Base-by-base conservation (phyloP, 2,329 filamentous ascomycete genomes). In the Trichoderma sp. region DNA sequence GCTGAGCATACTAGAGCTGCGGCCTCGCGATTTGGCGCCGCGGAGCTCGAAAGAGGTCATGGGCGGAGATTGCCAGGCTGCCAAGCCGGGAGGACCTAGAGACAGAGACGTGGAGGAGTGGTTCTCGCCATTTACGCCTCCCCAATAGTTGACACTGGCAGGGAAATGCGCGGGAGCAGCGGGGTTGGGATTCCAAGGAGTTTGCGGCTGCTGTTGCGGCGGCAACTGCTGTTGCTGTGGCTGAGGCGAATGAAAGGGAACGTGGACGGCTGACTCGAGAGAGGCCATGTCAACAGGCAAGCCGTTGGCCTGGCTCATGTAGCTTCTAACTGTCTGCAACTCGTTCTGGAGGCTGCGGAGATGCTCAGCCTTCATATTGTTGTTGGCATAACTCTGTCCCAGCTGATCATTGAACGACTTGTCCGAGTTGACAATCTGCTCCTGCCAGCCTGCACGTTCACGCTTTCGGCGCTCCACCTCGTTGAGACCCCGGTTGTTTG, bases 1-100 rank as follows among this genome's bases (percentile, higher is more conserved):
- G 76, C 88, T 91, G 3, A 91, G 85, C 89, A 91, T 91, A 71
- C 88, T 90, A 11, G 88, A 90, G 34, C 88, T 91, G 63, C 89
- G 86, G 26, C 88, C 88, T 58, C 89, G 81, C 34, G 83, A 81
- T 78, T 84, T 85, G 74, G 74, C 77, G 73, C 74, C 79, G 74
- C 76, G 80, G 13, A 81, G 76, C 68, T 83, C 76, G 68, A 78
- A 80, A 6, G 80, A 77, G 13, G 81, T 80, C 50, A 82, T 83
- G 2, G 82, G 79, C 15, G 82, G 80, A 12, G 81, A 80, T 34
- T 82, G 77, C 76, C 82, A 78, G 3, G 81, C 75, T 71, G 64
- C 70, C 13, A 80, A 78, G 62, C 77, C 72, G 68, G 80, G 76
- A 32, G 79, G 77, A 17, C 80, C 76, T 30, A 77, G 69, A 4